Base-by-base conservation (phyloP, 208 protist genomes). In the Baffinella frigidus region DNA sequence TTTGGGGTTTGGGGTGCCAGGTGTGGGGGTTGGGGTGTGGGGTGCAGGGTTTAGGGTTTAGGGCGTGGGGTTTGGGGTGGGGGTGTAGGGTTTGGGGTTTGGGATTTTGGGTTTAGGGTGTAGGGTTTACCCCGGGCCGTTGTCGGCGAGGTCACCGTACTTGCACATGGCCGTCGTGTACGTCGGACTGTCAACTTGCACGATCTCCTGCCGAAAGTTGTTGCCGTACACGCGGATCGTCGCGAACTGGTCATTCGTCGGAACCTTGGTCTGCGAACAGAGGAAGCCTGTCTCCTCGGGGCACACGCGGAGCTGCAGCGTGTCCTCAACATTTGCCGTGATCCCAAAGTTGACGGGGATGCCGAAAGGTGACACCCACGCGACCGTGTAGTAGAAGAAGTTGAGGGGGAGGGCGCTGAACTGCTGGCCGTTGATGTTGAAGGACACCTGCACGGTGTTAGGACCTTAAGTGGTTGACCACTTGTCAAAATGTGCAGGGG, bases 301-400 rank as follows among this genome's bases (percentile, higher is more conserved):
- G 77, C 77, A 87, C 33, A 35, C 33, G 11, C 30, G 33, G 33
- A 24, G 41, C 43, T 56, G 30, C 4, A 61, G 27, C 77, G 33
- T 68, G 24, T 68, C 33, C 20, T 80, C 30, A 41, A 48, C 41
- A 41, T 80, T 35, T 24, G 30, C 71, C 36, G 36, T 36, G 3
- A n/a, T 24, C 77, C 61, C 30, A 35, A 36, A 80, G 20, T 48
- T 17, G 27, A 87, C 35, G 1, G 77, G 77, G 33, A 87, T 61
- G 17, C 77, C 77, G 61, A 87, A 87, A 44, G 77, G 77, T 10
- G 39, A 1, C 17, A 87, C 50, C 50, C 50, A 33, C 3, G 30
- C 38, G 39, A 87, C 77, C 27, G 77, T 87, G 38, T 87, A 87
- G 39, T 87, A 87, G 61, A 35, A 87, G 77, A 87, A 87, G 20